Evolutionary conservation across 2,329 filamentous ascomycete species (phyloP), one percentile per base, ranked within the genome.

Genomic region (Lecanicillium sp.): DNA sequence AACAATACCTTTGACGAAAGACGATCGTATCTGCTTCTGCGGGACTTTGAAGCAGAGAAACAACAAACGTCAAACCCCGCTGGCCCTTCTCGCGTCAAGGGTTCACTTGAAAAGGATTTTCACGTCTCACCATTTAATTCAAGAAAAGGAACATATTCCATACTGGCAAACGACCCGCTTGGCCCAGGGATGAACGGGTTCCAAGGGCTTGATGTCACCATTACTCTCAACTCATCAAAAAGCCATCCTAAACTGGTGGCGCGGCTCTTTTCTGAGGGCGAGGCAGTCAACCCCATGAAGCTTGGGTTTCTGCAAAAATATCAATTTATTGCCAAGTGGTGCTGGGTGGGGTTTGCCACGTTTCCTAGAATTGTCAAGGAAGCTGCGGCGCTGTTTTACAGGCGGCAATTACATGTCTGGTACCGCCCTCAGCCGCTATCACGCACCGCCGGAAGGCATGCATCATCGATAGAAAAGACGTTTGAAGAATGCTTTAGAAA

Each of bases 1-100:
- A 85, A 85, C 57, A 87, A 87, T 49, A 85, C 81, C 0, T 87
- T 85, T 51, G 80, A 75, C 35, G 83, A 88, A 56, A 68, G 80
- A 36, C 72, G 80, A 4, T 45, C 51, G 7, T 60, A 58, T 37
- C 38, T 61, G 3, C 45, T 57, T 5, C 37, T 44, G 12, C 49
- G 49, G 38, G 51, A 57, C 32, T 53, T 52, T 15, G 46, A 49
- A 14, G 39, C 50, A 3, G 48, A 53, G 29, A 44, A 45, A 17
- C 39, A 42, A 4, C 12, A 22, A 14, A 12, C 19, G 6, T 3
- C 31, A 2, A 22, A 38, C 4, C 19, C 19, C 5, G 25, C 44
- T 40, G 27, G 44, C 11, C 33, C 33, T 14, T 22, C 37, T 16
- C 36, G 46, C 14, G 70, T 80, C 51, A 68, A 59, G 13, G 64